Base-by-base conservation (phyloP, 139 green algal species). In the Cymbomonas tetramitiformis region DNA sequence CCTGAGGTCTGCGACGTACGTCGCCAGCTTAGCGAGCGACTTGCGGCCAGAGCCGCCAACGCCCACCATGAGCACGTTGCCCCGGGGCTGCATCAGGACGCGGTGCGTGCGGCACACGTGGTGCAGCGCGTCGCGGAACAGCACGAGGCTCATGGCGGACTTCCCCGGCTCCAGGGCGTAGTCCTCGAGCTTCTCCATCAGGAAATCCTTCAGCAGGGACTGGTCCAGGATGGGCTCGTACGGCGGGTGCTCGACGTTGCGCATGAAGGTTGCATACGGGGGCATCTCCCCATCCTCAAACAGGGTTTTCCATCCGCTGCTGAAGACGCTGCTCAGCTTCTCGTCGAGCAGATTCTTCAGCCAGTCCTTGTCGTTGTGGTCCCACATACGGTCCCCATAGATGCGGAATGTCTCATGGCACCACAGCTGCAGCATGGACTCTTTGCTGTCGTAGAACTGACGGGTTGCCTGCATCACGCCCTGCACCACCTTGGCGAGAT, bases 41-140 rank as follows among this genome's bases (percentile, higher is more conserved):
- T 90, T 90, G 36, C 84, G 69, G 15, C 84, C 84, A 51, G 51
- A 76, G 62, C 84, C 84, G n/a, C 84, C 84, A 8, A 93, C 78
- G n/a, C 84, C 84, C 30, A 90, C 82, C 56, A 93, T 68, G 62
- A 93, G 67, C 24, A 79, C 79, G 56, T 93, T 87, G 63, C 84
- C 84, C 25, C 77, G 65, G 18, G 84, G 82, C 67, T 90, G 84
- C 26, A 62, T 65, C 30, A 93, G 56, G 29, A 93, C 74, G 46
- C 84, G 75, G 71, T 87, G 79, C 52, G 82, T 77, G 46, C 73
- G 74, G 71, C 82, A 93, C 12, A 90, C 68, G 68, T 90, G 84
- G 44, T 74, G 54, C 50, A 90, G 58, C 1, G 84, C 84, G 55
- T 93, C 82, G 51, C 62, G 73, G 75, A 93, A 93, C 18, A 93